Evolutionary conservation across 768 basidiomycete species (phyloP), one percentile per base, ranked within the genome.

Genomic region (Russula abietina): DNA sequence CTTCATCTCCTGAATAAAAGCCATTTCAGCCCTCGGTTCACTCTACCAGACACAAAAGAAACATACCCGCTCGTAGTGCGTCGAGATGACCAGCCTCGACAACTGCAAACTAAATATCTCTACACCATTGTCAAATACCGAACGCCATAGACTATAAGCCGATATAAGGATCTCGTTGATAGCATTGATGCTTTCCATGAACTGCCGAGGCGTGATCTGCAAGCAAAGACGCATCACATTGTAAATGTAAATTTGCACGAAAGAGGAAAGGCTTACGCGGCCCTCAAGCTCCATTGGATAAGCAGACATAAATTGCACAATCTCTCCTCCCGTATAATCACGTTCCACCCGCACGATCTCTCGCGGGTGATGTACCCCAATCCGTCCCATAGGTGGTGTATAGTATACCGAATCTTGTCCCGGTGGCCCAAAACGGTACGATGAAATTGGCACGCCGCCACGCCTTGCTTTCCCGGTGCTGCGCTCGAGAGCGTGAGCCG

Each of bases 251-350:
- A 45, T 14, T 38, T 38, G 4, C 38, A 39, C 12, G 14, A 39
- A 39, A 39, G 16, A 39, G 16, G 1, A n/a, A 10, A 24, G n/a
- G 77, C 90, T 70, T 69, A 96, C 94, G 73, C 97, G 81, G 51
- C 93, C 92, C 68, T 98, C 95, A 6, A 99, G 79, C 73, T 99
- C 97, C 46, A 95, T 75, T 1, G 93, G 94, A 74, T 89, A 99
- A 66, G 87, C 84, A 0, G 92, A 82, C 38, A 91, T 81, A 73
- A 99, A 97, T 75, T 98, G 96, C 33, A 86, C 82, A 8, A 95
- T 78, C 71, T 98, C 96, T 2, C 96, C 97, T 0, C 87, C 86
- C 16, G 79, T 83, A 72, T 97, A 99, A 73, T 99, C 97, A 57
- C 97, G 77, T 73, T 98, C 96, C 46, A 99, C 78, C 50, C 96